Evolutionary conservation across 768 basidiomycete species (phyloP).

Genomic region (Coprinellus micaceus): DNA sequence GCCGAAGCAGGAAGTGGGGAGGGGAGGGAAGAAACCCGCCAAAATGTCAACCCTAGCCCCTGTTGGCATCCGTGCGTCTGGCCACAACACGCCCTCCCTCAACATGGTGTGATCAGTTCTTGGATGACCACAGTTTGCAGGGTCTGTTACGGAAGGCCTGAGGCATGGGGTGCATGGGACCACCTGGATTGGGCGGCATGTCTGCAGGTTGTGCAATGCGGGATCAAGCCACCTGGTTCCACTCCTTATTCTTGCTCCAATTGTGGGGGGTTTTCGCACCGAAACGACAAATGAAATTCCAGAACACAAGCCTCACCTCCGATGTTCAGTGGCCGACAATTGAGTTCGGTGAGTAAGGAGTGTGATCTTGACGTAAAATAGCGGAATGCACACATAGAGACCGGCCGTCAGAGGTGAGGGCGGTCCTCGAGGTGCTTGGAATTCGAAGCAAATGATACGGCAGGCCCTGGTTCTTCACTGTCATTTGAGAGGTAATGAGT

Average conservation of each 20-base stretch:
- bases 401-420: not conserved
- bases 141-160: slow-evolving; percentile 1
- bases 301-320: not conserved
- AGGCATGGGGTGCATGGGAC: not conserved
- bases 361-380: slow-evolving; percentile 2
- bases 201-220: not conserved
- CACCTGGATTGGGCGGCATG: not conserved
- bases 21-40: too few species aligned
- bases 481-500: too few species aligned
- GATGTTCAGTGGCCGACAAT: not conserved
- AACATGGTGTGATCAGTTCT: not conserved
- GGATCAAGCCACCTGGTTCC: slow-evolving; percentile 1
- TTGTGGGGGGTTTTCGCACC: slow-evolving; percentile 1
- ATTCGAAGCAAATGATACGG: not conserved
- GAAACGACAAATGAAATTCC: not conserved
- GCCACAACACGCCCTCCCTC: not conserved
- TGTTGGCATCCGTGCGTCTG: not conserved
- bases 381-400: too few species aligned
- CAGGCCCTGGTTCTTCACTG: too few species aligned
- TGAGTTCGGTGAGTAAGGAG: not conserved
- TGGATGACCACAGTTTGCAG: not conserved
- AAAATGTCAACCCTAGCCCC: too few species aligned
- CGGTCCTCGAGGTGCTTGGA: not conserved
- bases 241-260: not conserved
- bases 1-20: too few species aligned